phyloP scores from a whole-genome alignment of 257 asterid species.

The Thymus quinquecostatus region DNA sequence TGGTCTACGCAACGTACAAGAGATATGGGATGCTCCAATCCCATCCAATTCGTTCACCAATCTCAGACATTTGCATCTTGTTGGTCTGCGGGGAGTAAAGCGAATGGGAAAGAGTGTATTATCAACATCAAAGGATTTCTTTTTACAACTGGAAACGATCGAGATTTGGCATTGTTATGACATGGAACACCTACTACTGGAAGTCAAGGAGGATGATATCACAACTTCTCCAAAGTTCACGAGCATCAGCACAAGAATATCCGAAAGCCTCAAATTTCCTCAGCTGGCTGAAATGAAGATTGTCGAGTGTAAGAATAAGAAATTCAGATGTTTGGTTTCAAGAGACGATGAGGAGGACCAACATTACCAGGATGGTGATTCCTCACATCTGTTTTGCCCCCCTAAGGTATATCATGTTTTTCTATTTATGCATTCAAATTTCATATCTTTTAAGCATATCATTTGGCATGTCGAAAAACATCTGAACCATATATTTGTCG shows the following conservation, averaged over 20 bases:
- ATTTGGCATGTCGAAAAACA: no score
- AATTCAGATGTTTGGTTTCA: background rate
- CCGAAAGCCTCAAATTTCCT: conserved; percentile 17
- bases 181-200: conserved; percentile 4
- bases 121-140: background rate
- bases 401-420: background rate
- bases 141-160: background rate
- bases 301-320: background rate
- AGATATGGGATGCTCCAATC: conserved; percentile 3
- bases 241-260: background rate
- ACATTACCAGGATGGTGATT: background rate
- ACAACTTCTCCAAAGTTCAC: background rate
- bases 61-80: background rate
- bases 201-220: no score
- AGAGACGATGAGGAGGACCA: no score
- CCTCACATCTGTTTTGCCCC: background rate
- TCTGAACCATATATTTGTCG: background rate
- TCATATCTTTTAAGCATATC: no score
- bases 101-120: conserved; percentile 6
- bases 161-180: background rate
- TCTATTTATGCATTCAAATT: no score
- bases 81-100: background rate
- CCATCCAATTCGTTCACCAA: background rate
- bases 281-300: background rate
- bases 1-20: background rate